Evolutionary conservation across 441 rosid species (phyloP).

Genomic region (Adansonia madagascariensis): DNA sequence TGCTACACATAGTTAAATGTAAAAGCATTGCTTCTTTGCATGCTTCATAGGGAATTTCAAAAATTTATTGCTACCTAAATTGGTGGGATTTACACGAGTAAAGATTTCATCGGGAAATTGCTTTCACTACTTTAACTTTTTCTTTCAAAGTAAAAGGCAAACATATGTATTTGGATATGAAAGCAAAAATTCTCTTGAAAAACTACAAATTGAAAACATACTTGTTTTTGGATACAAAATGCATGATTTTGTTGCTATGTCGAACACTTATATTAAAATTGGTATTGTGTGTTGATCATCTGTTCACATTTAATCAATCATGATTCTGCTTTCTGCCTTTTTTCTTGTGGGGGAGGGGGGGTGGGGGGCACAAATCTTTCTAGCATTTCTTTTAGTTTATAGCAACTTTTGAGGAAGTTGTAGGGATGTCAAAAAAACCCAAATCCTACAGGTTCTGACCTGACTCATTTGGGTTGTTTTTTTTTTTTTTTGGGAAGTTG

Average conservation of each 20-base stretch:
- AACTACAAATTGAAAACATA: not conserved
- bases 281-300: not conserved
- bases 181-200: not conserved
- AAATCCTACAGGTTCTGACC: not conserved
- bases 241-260: not conserved
- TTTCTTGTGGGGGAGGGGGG: too few species aligned
- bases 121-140: not conserved
- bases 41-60: not conserved
- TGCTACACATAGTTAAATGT: not conserved
- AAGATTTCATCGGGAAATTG: not conserved
- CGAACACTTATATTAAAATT: not conserved
- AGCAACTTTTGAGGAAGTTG: not conserved
- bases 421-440: not conserved
- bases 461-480: not conserved
- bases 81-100: not conserved
- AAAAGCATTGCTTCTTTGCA: not conserved
- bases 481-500: not conserved
- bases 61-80: slow-evolving; percentile 2
- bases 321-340: not conserved
- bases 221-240: not conserved
- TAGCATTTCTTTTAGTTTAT: not conserved
- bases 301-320: not conserved
- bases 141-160: not conserved
- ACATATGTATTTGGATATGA: not conserved
- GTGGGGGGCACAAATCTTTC: not conserved